Conservation (phyloP, 257 asterid species). For the Rauvolfia tetraphylla region DNA sequence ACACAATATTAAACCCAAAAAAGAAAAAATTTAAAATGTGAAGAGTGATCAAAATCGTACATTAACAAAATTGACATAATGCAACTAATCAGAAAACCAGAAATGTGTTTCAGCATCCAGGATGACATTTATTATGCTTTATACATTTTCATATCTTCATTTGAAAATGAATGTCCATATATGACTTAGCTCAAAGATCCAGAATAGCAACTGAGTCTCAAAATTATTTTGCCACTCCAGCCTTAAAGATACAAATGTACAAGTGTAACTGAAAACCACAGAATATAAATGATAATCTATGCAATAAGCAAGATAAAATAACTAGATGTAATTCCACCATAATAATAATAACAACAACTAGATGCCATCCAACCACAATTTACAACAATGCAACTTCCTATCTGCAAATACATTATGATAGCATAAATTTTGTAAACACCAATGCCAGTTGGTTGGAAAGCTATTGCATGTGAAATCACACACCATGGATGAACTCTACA, state of each 20-base stretch:
- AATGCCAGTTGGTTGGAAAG: background rate
- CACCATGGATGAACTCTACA: conserved; percentile 45
- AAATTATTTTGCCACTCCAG: too few species aligned
- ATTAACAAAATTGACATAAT: background rate
- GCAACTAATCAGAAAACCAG: background rate
- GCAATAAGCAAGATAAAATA: background rate
- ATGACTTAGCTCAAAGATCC: background rate
- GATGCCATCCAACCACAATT: background rate
- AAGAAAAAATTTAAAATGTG: background rate
- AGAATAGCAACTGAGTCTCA: too few species aligned
- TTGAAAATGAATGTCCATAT: background rate
- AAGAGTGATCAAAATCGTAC: background rate
- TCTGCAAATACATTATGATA: background rate
- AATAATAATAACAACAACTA: too few species aligned
- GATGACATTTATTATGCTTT: background rate
- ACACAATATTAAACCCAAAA: background rate
- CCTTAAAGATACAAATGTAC: too few species aligned
- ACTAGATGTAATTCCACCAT: background rate
- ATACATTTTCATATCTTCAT: background rate
- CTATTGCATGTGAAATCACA: background rate
- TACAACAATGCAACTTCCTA: background rate
- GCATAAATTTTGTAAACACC: background rate
- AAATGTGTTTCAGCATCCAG: background rate
- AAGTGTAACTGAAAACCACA: background rate
- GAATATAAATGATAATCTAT: background rate